Evolutionary conservation across 257 asterid genomes (phyloP).

Genomic region (Gardenia jasminoides): DNA sequence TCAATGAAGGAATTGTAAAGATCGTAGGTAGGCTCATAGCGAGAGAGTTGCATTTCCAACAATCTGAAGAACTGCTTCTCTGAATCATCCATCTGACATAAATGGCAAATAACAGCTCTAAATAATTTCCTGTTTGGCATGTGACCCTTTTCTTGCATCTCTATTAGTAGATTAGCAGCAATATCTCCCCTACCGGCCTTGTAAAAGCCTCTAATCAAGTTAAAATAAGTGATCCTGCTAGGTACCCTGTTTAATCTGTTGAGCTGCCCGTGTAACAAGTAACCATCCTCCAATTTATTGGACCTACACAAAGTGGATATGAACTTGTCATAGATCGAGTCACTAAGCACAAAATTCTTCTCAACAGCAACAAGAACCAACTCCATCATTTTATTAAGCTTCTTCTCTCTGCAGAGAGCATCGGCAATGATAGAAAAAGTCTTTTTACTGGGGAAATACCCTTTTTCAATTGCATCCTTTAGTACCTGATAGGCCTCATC

Average conservation of each 20-base stretch:
- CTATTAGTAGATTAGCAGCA: conserved; percentile 66
- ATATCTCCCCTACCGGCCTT: conserved; percentile 54
- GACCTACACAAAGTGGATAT: conserved; percentile 59
- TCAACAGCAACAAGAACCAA: conserved; percentile 49
- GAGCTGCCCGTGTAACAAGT: conserved; percentile 49
- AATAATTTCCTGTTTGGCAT: conserved; percentile 34
- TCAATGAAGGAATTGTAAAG: conserved; percentile 58
- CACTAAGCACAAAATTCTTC: conserved; percentile 40
- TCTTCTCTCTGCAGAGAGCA: conserved; percentile 66
- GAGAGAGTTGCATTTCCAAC: conserved; percentile 58
- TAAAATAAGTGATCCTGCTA: conserved; percentile 43
- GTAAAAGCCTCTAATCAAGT: conserved; percentile 58
- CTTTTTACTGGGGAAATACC: conserved; percentile 55
- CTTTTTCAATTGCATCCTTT: conserved; percentile 52
- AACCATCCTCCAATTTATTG: conserved; percentile 64
- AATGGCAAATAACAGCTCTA: conserved; percentile 53
- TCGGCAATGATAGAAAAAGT: conserved; percentile 53
- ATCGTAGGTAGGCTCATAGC: conserved; percentile 17
- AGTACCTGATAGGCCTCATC: conserved; percentile 53
- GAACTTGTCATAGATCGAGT: conserved; percentile 46
- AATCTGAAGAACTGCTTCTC: conserved; percentile 51
- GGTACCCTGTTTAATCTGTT: conserved; percentile 36
- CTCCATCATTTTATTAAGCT: conserved; percentile 67
- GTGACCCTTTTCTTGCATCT: conserved; percentile 83
- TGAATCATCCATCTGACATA: conserved; percentile 51